Percentiles rank a stretch among this genome's conserved stretches.
Conservation (phyloP, 1,139 yeast genomes). For the Yamadazyma aaseri region DNA sequence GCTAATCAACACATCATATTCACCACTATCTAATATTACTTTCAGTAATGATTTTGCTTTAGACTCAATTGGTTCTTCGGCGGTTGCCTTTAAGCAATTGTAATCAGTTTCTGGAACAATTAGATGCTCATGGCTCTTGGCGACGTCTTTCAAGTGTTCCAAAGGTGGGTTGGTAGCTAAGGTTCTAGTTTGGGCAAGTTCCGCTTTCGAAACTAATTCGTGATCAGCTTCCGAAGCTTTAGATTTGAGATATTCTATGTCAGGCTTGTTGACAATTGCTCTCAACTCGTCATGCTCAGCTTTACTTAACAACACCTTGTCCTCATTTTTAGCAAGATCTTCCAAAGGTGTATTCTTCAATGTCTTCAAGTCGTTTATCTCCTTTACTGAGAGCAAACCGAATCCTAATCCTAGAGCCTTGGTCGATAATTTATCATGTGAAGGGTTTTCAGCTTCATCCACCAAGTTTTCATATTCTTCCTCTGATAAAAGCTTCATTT, state of each 20-base stretch:
- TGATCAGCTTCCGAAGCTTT: constrained; percentile 16
- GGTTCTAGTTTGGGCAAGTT: constrained; percentile 13
- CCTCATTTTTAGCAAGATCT: constrained; percentile 17
- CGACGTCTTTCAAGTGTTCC: constrained; percentile 27
- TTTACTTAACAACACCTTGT: constrained; percentile 11
- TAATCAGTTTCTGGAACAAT: constrained; percentile 14
- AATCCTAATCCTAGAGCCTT: constrained; percentile 20
- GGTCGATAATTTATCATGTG: constrained; percentile 18
- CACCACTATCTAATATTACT: constrained; percentile 8
- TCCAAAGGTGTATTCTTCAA: constrained; percentile 19
- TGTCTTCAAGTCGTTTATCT: constrained; percentile 12
- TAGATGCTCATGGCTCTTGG: constrained; percentile 17
- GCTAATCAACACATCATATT: constrained; percentile 3
- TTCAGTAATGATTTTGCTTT: constrained; percentile 17
- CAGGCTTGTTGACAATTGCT: constrained; percentile 19
- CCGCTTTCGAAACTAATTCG: constrained; percentile 18
- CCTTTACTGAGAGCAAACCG: constrained; percentile 12
- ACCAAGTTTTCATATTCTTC: constrained; percentile 21
- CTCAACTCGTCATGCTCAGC: constrained; percentile 15
- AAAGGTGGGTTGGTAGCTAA: constrained; percentile 22
- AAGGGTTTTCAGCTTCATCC: constrained; percentile 15
- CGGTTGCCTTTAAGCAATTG: constrained; percentile 8
- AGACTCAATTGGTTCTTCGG: constrained; percentile 17
- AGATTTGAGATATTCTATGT: constrained; percentile 17
- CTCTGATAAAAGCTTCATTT: constrained; percentile 12